Evolutionary conservation across 148 eudicot genomes (phyloP).

Genomic region (Camellia sinensis): DNA sequence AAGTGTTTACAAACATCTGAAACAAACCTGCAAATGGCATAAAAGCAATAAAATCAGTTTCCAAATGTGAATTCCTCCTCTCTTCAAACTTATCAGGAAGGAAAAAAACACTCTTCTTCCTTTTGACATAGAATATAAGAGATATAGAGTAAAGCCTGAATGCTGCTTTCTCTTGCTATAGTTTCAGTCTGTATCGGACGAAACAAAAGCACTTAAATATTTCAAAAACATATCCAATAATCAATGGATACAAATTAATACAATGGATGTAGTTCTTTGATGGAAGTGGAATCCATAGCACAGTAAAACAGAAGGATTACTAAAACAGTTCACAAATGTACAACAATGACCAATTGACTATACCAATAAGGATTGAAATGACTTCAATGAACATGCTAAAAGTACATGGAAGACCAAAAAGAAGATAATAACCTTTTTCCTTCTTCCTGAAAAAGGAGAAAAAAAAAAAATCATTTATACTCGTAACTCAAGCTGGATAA

Average conservation of each 20-base stretch:
- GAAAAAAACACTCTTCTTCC: background rate
- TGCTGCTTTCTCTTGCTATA: background rate
- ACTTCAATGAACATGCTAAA: background rate
- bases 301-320: background rate
- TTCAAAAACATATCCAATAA: background rate
- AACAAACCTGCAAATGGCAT: conserved; percentile 60
- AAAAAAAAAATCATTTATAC: too few species aligned
- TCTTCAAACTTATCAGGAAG: background rate
- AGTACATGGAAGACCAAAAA: background rate
- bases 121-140: background rate
- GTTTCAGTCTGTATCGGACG: background rate
- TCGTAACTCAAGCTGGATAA: too few species aligned
- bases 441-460: too few species aligned
- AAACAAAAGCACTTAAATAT: background rate
- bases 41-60: background rate
- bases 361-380: background rate
- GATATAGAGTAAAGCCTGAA: background rate
- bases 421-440: background rate
- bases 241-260: background rate
- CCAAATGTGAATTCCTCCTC: background rate
- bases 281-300: background rate
- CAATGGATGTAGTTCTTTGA: background rate
- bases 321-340: background rate
- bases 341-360: background rate
- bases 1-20: conserved; percentile 65